Evolutionary conservation across 352 stramenopile genomes (phyloP).

Genomic region (Phytophthora tubulina): DNA sequence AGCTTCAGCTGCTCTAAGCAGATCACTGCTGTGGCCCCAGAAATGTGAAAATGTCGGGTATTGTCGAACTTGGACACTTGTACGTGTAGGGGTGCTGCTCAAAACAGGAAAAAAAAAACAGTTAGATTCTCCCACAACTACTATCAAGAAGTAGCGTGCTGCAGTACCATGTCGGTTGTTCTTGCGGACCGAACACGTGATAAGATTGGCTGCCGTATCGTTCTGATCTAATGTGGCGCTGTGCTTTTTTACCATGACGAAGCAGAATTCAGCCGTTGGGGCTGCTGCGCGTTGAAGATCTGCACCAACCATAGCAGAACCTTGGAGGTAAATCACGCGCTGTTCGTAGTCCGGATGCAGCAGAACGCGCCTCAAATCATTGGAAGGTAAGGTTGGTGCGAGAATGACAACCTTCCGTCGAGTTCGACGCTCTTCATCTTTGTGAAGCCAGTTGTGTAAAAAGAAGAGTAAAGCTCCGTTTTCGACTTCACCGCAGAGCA

Average conservation of each 20-base stretch:
- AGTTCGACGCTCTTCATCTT: slow-evolving; percentile 66
- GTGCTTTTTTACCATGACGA: slow-evolving; percentile 83
- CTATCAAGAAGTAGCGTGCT: neutral
- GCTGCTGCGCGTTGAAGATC: slow-evolving; percentile 73
- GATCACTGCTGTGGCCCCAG: slow-evolving; percentile 70
- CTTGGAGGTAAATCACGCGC: slow-evolving; percentile 79
- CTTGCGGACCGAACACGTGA: slow-evolving; percentile 82
- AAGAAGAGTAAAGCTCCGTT: slow-evolving; percentile 81
- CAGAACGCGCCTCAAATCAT: slow-evolving; percentile 66
- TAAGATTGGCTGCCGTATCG: slow-evolving; percentile 75
- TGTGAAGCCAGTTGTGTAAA: slow-evolving; percentile 79
- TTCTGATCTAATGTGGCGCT: slow-evolving; percentile 63
- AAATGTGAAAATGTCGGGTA: slow-evolving; percentile 76
- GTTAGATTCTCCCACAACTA: slow-evolving; percentile 12
- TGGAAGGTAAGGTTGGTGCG: slow-evolving; percentile 62
- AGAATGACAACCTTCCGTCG: slow-evolving; percentile 80
- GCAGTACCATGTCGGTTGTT: slow-evolving; percentile 70
- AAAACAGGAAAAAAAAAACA: slow-evolving; percentile 4
- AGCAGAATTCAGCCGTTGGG: slow-evolving; percentile 65
- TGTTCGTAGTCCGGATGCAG: slow-evolving; percentile 82
- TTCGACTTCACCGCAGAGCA: slow-evolving; percentile 84
- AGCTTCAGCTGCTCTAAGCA: slow-evolving; percentile 84
- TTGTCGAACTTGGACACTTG: slow-evolving; percentile 86
- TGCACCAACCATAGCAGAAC: slow-evolving; percentile 75
- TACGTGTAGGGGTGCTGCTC: slow-evolving; percentile 68